These are phyloP conservation scores for Boletus subparvulus DNA, from an alignment of 768 basidiomycete species.

Conservation along the genomic window DNA sequence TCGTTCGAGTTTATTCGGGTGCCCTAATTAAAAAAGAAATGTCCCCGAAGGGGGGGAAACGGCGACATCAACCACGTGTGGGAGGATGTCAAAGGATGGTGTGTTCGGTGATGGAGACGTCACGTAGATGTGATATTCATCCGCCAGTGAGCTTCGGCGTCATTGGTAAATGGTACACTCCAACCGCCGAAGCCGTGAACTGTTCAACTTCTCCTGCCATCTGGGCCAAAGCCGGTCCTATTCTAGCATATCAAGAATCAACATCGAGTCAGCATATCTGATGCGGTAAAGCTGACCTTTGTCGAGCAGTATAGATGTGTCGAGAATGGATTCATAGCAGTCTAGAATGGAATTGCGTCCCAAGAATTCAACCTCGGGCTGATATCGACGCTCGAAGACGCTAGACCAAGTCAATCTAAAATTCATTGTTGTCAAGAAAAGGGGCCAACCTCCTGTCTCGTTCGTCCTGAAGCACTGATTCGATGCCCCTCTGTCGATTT, in stretches of 20 bases:
- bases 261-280: not conserved
- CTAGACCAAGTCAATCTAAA: not conserved
- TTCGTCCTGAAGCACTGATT: not conserved
- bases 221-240: constrained; percentile 4
- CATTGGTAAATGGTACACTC: not conserved
- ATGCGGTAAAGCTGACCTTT: constrained; percentile 1
- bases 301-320: constrained; percentile 4
- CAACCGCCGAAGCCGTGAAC: not conserved
- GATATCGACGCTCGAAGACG: constrained; percentile 8
- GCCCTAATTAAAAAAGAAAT: constrained; percentile 10
- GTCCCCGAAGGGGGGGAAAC: constrained; percentile 5
- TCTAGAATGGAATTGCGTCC: not conserved
- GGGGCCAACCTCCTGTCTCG: not conserved
- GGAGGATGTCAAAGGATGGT: constrained; percentile 6
- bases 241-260: not conserved
- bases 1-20: not conserved
- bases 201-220: not conserved
- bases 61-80: constrained; percentile 7
- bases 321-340: not conserved
- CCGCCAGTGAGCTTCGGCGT: not conserved
- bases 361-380: not conserved
- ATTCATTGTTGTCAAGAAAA: not conserved
- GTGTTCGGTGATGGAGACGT: too few relatives aligned
- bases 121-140: constrained; percentile 1
- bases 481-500: not conserved